Base-by-base conservation (phyloP, 2,329 filamentous ascomycete genomes). In the Chaetomium globosum region DNA sequence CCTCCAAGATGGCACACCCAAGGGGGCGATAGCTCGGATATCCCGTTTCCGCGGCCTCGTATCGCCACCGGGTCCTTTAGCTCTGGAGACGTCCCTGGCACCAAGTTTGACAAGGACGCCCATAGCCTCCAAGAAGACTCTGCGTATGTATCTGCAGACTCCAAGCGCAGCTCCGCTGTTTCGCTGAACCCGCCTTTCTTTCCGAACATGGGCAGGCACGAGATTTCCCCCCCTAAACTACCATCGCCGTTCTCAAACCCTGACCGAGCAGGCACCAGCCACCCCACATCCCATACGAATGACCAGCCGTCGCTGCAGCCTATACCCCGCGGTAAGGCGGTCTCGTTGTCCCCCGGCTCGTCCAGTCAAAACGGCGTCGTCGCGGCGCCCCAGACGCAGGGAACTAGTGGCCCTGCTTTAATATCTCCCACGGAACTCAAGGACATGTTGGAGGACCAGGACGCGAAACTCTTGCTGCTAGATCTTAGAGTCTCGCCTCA, bases 401-500 rank as follows among this genome's bases (percentile, higher is more conserved):
- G 87, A 28, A 73, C 76, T 19, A 78, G 78, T 62, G 78, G 76
- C 0, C 80, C 84, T 0, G 74, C 76, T 0, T 79, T 89, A 77
- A 81, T 91, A 31, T 76, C 83, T 0, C 79, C 82, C 2, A 76
- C 79, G 1, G 78, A 85, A 33, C 80, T 91, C 16, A 84, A 81
- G 67, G 80, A 84, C 9, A 76, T 91, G 49, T 74, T 92, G 13
- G 77, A 83, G 2, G 70, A 77, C 2, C 63, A 74, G 0, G 72
- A 77, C 9, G 73, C 77, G 8, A 78, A 81, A 0, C 70, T 91
- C 0, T 79, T 99, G 36, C 75, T 98, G 1, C 80, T 99, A 4
- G 95, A 99, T 75, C 85, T 98, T 26, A 87, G 95, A 48, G 93
- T 96, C 0, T 91, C 89, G 31, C 92, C 93, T 23, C 92, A 94